Conservation (phyloP, 179 eudicot species). For the Drosera spatulata region DNA sequence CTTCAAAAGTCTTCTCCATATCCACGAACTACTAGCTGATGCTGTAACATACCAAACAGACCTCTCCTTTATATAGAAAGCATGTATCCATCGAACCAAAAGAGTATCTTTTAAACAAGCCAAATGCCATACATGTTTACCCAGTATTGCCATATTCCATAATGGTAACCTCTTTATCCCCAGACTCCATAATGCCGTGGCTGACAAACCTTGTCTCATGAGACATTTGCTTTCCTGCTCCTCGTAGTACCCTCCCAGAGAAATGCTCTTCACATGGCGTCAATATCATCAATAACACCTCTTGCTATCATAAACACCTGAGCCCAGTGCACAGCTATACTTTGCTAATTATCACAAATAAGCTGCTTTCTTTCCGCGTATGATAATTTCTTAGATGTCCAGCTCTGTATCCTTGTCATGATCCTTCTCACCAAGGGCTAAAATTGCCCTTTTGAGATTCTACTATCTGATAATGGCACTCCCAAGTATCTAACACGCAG, state of each 20-base stretch:
- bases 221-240: background rate
- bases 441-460: background rate
- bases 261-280: background rate
- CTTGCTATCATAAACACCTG: background rate
- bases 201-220: background rate
- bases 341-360: too few species aligned
- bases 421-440: too few species aligned
- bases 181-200: background rate
- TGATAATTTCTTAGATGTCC: background rate
- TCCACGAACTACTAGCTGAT: background rate
- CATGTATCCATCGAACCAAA: background rate
- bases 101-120: background rate
- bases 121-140: background rate
- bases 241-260: background rate
- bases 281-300: background rate
- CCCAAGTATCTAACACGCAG: background rate
- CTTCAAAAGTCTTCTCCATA: too few species aligned
- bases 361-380: background rate
- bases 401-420: background rate
- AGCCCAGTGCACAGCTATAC: background rate
- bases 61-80: background rate
- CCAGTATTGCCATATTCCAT: background rate
- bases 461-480: background rate
- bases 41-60: background rate
- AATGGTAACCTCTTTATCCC: background rate